Conservation (phyloP, 2,329 filamentous ascomycete species). For the Plenodomus tracheiphilus region DNA sequence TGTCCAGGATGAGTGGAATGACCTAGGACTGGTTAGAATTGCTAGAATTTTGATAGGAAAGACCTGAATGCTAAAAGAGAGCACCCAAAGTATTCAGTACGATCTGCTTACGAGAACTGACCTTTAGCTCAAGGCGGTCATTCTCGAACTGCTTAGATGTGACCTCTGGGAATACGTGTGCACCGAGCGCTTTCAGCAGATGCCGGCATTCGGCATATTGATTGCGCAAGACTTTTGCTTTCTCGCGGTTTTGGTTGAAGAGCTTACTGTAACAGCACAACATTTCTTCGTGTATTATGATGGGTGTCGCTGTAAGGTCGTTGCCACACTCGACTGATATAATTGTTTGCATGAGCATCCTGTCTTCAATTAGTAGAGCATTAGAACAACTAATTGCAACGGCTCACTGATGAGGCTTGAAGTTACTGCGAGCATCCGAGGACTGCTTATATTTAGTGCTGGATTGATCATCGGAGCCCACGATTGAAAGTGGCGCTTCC, state of each 20-base stretch:
- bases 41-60: background rate
- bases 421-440: background rate
- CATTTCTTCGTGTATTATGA: slow-evolving; percentile 12
- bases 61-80: too few relatives aligned
- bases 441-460: background rate
- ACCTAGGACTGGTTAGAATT: background rate
- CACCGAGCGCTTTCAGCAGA: background rate
- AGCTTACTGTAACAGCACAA: slow-evolving; percentile 17
- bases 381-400: background rate
- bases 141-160: slow-evolving; percentile 2
- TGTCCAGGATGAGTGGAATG: background rate
- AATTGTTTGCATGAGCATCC: background rate
- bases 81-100: too few relatives aligned
- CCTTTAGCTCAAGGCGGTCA: background rate
- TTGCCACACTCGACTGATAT: background rate
- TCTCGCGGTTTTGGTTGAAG: background rate
- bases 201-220: slow-evolving; percentile 3
- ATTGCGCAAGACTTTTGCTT: slow-evolving; percentile 1
- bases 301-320: background rate
- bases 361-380: background rate
- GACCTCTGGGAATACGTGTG: background rate
- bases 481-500: too few relatives aligned
- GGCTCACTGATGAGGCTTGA: background rate
- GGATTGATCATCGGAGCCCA: background rate
- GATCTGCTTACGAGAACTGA: background rate